Conservation (phyloP, 495 filamentous ascomycete genomes). For the Sporormia fimetaria region DNA sequence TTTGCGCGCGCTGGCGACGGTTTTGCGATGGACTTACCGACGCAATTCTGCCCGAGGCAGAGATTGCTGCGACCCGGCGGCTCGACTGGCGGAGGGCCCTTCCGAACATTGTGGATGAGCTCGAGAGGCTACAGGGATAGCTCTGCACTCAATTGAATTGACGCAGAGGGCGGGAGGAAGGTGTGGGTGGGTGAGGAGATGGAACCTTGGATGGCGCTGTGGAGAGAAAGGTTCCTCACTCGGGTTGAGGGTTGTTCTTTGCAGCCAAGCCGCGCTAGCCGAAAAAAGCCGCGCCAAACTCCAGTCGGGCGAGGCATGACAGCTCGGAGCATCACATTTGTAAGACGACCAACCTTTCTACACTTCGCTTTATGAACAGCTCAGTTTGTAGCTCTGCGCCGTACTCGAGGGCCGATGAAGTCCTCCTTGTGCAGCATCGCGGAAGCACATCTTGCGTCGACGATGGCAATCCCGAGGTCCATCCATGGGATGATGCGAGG, state of each 20-base stretch:
- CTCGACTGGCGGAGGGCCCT: conserved; percentile 93
- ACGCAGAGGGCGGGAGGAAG: conserved; percentile 25
- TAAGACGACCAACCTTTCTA: no score
- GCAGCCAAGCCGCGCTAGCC: conserved; percentile 4
- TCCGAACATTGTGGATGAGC: conserved; percentile 76
- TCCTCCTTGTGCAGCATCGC: no score
- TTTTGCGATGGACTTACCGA: conserved; percentile 58
- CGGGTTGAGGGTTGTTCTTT: conserved; percentile 5
- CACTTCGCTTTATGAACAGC: no score
- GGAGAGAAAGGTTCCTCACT: conserved; percentile 1
- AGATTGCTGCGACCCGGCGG: conserved; percentile 84
- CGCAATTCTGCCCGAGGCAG: conserved; percentile 78
- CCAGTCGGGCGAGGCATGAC: no score
- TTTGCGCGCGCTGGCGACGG: conserved; percentile 23
- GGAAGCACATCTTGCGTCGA: no score
- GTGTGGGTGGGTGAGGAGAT: conserved; percentile 16
- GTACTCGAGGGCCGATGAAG: no score
- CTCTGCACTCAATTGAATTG: conserved; percentile 31
- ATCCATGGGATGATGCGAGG: no score
- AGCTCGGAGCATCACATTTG: no score
- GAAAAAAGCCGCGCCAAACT: neutral
- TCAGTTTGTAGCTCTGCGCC: no score
- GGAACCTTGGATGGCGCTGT: conserved; percentile 8
- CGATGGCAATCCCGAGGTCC: no score
- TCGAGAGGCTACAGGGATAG: conserved; percentile 40